Conservation (phyloP, 1,284 basidiomycete species). For the Ganoderma leucocontextum region DNA sequence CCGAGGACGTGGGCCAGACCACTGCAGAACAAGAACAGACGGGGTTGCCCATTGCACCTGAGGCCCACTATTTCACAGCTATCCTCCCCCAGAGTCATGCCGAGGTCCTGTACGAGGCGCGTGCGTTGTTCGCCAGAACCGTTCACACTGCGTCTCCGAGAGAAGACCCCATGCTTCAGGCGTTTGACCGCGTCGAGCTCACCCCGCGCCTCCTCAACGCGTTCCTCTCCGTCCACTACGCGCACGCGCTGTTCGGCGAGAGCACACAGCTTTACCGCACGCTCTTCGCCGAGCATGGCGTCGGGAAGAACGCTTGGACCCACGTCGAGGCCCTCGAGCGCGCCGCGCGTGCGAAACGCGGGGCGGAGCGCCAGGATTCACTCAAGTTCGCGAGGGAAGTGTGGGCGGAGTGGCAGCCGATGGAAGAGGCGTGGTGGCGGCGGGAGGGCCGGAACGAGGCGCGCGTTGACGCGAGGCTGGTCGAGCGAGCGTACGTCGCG, state of each 20-base stretch:
- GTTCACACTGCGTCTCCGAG: slow-evolving; percentile 40
- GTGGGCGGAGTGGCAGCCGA: slow-evolving; percentile 63
- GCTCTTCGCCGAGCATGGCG: slow-evolving; percentile 53
- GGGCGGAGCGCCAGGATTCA: slow-evolving; percentile 55
- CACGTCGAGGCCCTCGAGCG: slow-evolving; percentile 76
- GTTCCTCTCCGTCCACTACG: slow-evolving; percentile 83
- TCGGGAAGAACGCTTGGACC: slow-evolving; percentile 60
- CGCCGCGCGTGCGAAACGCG: slow-evolving; percentile 56
- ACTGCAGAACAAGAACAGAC: not conserved
- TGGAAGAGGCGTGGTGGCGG: slow-evolving; percentile 48
- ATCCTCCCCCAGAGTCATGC: slow-evolving; percentile 78
- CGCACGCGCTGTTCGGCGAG: slow-evolving; percentile 62
- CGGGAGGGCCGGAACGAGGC: slow-evolving; percentile 21
- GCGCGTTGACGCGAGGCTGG: slow-evolving; percentile 53
- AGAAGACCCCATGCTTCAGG: slow-evolving; percentile 34
- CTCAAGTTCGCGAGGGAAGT: slow-evolving; percentile 60
- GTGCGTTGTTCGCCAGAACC: slow-evolving; percentile 75
- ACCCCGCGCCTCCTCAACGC: slow-evolving; percentile 79
- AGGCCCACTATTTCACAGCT: slow-evolving; percentile 50
- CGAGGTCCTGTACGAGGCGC: slow-evolving; percentile 80
- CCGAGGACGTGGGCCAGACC: not conserved
- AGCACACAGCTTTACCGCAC: slow-evolving; percentile 57
- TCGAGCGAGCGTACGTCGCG: slow-evolving; percentile 72
- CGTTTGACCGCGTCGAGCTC: slow-evolving; percentile 67
- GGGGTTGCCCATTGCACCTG: slow-evolving; percentile 10